Evolutionary conservation across 108 stramenopile genomes (phyloP).

Genomic region (Cyclotella sp.): DNA sequence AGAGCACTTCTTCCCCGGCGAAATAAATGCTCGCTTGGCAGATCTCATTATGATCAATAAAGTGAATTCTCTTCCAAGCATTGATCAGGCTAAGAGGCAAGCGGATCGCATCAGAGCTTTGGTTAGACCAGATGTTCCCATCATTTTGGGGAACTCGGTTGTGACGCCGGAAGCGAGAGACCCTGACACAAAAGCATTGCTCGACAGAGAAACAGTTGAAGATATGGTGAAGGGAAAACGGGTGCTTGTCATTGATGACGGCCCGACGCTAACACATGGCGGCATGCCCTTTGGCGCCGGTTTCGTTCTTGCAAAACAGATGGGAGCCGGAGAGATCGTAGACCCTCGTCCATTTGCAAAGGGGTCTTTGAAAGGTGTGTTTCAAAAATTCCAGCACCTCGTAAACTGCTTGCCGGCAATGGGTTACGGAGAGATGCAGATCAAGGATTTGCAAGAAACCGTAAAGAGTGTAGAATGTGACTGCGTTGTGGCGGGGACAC

Average conservation of each 20-base stretch:
- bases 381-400: slow-evolving; percentile 56
- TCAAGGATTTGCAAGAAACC: slow-evolving; percentile 51
- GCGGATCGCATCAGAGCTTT: slow-evolving; percentile 38
- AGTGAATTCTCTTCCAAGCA: slow-evolving; percentile 41
- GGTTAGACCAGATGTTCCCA: slow-evolving; percentile 33
- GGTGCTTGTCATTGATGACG: slow-evolving; percentile 61
- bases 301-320: slow-evolving; percentile 53
- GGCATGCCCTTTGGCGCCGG: slow-evolving; percentile 67
- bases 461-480: slow-evolving; percentile 54
- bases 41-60: slow-evolving; percentile 56
- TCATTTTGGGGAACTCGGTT: slow-evolving; percentile 49
- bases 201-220: slow-evolving; percentile 25
- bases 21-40: slow-evolving; percentile 55
- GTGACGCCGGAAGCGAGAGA: slow-evolving; percentile 48
- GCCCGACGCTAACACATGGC: slow-evolving; percentile 63
- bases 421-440: slow-evolving; percentile 59
- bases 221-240: slow-evolving; percentile 55
- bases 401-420: slow-evolving; percentile 58
- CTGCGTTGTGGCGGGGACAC: slow-evolving; percentile 54
- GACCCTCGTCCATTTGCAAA: slow-evolving; percentile 62
- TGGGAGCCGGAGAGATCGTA: slow-evolving; percentile 55
- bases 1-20: slow-evolving; percentile 56
- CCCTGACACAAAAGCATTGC: slow-evolving; percentile 15
- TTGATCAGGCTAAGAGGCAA: slow-evolving; percentile 37
- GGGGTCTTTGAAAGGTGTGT: slow-evolving; percentile 48